Conservation (phyloP, 2,329 filamentous ascomycete genomes). For the Colletotrichum karsti region DNA sequence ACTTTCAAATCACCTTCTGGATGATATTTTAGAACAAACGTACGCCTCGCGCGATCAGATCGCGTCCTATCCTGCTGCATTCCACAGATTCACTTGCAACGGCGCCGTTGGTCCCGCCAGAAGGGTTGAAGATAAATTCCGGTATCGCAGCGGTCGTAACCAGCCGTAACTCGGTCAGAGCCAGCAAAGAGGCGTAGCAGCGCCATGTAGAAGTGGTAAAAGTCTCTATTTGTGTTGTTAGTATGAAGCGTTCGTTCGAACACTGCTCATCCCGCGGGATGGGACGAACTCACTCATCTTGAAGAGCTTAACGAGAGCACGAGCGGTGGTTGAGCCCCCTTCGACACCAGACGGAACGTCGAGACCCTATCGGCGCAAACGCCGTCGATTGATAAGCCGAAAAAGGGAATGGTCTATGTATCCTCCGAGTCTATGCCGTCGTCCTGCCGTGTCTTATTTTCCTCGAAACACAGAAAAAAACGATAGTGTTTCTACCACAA, state of each 20-base stretch:
- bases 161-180: neutral
- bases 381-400: constrained; percentile 5
- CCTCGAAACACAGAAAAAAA: neutral
- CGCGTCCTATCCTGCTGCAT: constrained; percentile 74
- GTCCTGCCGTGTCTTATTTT: neutral
- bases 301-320: neutral
- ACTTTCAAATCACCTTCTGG: neutral
- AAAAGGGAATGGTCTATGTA: neutral
- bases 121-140: constrained; percentile 32
- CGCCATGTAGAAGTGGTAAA: neutral
- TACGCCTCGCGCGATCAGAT: constrained; percentile 64
- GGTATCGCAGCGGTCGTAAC: constrained; percentile 14
- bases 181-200: constrained; percentile 2
- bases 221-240: neutral
- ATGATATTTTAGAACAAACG: constrained; percentile 28
- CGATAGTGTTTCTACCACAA: neutral
- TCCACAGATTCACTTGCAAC: constrained; percentile 75
- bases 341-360: constrained; percentile 19
- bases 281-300: constrained; percentile 29
- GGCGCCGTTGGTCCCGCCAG: constrained; percentile 57
- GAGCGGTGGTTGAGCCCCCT: neutral
- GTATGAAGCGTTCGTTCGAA: neutral
- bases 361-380: constrained; percentile 11
- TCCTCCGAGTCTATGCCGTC: neutral
- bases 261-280: neutral